A percentile compares a stretch with the other conserved stretches of the same genome.
Evolutionary conservation across 495 filamentous ascomycete species (phyloP).

Genomic region (Cercophora samala): DNA sequence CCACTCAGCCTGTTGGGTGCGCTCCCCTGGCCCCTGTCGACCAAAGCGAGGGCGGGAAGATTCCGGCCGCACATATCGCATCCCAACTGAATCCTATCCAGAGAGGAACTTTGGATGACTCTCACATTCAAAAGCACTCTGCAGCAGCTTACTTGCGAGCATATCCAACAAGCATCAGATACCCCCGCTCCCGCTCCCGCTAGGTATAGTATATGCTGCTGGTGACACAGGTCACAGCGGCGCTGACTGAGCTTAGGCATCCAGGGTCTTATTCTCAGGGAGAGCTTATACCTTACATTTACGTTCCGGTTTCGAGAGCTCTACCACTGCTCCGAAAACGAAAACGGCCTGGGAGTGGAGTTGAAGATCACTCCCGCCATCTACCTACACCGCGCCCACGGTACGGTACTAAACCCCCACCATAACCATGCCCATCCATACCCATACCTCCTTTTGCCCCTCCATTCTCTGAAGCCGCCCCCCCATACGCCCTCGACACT

Average conservation of each 20-base stretch:
- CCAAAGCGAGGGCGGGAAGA: not conserved
- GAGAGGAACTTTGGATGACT: not conserved
- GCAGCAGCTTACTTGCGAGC: not conserved
- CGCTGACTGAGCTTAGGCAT: not conserved
- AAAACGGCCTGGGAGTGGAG: not conserved
- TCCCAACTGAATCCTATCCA: not conserved
- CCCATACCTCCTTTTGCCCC: not conserved
- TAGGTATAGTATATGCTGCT: not conserved
- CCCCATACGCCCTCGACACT: not conserved
- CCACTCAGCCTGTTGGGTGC: not conserved
- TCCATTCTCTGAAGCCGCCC: not conserved
- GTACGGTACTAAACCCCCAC: not conserved
- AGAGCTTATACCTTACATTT: not conserved
- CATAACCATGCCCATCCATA: slow-evolving; percentile 1
- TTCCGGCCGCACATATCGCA: not conserved
- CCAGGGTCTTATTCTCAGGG: not conserved
- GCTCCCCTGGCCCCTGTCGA: not conserved
- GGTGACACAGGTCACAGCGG: not conserved
- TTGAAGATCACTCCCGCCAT: not conserved
- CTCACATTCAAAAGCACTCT: not conserved
- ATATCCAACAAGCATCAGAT: not conserved
- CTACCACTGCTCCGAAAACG: not conserved
- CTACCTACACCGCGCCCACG: not conserved
- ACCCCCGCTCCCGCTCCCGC: not conserved
- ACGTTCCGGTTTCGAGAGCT: no score